Conservation (phyloP, 164 flowering plant genomes). For the Vitis labrusca region DNA sequence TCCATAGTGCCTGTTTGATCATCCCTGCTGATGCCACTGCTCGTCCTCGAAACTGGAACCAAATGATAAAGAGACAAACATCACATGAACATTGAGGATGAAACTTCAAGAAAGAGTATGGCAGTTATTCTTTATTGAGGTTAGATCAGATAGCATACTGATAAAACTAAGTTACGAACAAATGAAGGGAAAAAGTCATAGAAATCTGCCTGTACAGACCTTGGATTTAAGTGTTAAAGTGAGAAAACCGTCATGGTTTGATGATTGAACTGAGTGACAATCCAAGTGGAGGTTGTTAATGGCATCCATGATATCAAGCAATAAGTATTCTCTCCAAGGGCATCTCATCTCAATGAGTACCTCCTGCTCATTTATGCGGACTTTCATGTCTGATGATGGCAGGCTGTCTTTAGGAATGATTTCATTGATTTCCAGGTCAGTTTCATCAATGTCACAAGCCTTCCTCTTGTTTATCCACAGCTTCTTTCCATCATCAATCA, state of each 20-base stretch:
- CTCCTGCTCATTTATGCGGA: slow-evolving; percentile 47
- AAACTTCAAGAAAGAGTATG: neutral
- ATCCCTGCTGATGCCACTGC: slow-evolving; percentile 52
- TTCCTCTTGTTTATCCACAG: slow-evolving; percentile 62
- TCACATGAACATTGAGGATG: neutral
- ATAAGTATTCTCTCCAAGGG: slow-evolving; percentile 67
- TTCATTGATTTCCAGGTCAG: slow-evolving; percentile 31
- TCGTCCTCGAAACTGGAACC: slow-evolving; percentile 64
- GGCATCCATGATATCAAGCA: slow-evolving; percentile 72
- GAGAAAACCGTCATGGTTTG: slow-evolving; percentile 55
- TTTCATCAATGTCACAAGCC: slow-evolving; percentile 51
- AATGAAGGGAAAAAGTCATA: no score
- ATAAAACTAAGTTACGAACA: neutral
- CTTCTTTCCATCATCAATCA: slow-evolving; percentile 26
- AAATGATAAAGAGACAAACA: neutral
- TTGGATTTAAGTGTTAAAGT: slow-evolving; percentile 61
- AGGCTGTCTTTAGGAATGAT: slow-evolving; percentile 28
- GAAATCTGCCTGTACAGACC: slow-evolving; percentile 35
- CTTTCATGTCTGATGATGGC: slow-evolving; percentile 38
- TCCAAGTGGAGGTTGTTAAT: slow-evolving; percentile 61
- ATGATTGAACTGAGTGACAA: slow-evolving; percentile 62
- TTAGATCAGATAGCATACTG: neutral
- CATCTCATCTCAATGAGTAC: slow-evolving; percentile 63
- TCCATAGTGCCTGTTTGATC: slow-evolving; percentile 67
- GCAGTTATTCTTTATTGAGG: neutral